A percentile compares a stretch with the other conserved stretches of the same genome.
Conservation (phyloP, 2,329 filamentous ascomycete genomes). For the Neospermospora avenae region DNA sequence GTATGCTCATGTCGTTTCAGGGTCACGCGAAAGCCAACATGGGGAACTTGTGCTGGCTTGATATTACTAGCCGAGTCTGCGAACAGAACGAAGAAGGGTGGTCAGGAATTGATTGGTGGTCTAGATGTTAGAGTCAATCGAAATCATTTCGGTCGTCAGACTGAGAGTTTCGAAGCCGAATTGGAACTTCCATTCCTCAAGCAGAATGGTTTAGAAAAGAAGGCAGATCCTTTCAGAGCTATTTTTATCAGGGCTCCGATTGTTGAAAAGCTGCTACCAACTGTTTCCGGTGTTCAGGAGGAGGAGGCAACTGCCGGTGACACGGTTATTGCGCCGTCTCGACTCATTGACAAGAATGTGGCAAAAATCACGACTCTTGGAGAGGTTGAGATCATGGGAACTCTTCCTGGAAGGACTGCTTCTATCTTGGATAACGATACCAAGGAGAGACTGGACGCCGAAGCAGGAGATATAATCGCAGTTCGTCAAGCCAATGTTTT, state of each 20-base stretch:
- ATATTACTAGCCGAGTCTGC: conserved; percentile 87
- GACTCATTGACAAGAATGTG: conserved; percentile 21
- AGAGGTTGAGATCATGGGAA: conserved; percentile 50
- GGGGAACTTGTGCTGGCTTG: conserved; percentile 94
- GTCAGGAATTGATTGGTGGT: conserved; percentile 90
- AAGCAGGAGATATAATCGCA: conserved; percentile 75
- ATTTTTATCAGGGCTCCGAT: conserved; percentile 95
- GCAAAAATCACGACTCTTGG: conserved; percentile 21
- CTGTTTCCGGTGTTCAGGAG: conserved; percentile 30
- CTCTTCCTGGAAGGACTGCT: conserved; percentile 43
- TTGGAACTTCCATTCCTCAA: conserved; percentile 69
- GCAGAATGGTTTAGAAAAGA: conserved; percentile 27
- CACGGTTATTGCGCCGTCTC: conserved; percentile 33
- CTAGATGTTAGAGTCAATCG: conserved; percentile 86
- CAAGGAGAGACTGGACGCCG: conserved; percentile 37
- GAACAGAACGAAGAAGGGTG: conserved; percentile 83
- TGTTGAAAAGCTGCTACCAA: conserved; percentile 73
- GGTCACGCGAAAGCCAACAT: conserved; percentile 74
- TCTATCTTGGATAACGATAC: conserved; percentile 40
- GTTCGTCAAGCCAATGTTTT: conserved; percentile 89
- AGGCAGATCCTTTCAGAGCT: conserved; percentile 61
- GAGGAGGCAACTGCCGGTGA: conserved; percentile 43
- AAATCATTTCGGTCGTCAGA: conserved; percentile 93
- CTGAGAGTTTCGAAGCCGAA: conserved; percentile 81
- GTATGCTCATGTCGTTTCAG: conserved; percentile 41